A percentile compares a stretch with the other conserved stretches of the same genome.
These are phyloP conservation scores for Eleusine indica DNA, from an alignment of 176 grass and related monocot species.

Conservation along the genomic window DNA sequence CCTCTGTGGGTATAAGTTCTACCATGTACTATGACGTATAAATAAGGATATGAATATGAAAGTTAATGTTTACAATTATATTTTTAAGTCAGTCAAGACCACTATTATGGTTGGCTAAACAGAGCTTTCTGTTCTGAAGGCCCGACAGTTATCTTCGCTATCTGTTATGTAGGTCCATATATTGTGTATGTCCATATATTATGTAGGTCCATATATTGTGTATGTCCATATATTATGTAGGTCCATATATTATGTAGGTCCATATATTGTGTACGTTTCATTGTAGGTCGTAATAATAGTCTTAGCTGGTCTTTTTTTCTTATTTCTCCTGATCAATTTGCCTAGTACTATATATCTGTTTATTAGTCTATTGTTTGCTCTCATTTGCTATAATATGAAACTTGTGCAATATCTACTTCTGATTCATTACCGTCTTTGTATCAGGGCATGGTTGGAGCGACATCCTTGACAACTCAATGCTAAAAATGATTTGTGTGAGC, in stretches of 20 bases:
- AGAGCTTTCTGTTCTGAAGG: too few species aligned
- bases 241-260: too few species aligned
- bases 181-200: neutral
- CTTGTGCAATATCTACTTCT: neutral
- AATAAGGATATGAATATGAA: too few species aligned
- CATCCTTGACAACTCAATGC: neutral
- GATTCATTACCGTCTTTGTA: slow-evolving; percentile 11
- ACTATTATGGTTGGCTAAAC: neutral
- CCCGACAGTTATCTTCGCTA: neutral
- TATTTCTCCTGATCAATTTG: neutral
- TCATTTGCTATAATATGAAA: neutral
- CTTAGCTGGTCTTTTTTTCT: neutral
- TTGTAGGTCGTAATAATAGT: neutral
- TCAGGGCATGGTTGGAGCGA: neutral
- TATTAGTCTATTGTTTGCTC: neutral
- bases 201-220: too few species aligned
- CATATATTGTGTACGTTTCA: neutral
- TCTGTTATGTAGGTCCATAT: neutral
- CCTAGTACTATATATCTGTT: neutral
- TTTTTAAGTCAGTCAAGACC: too few species aligned
- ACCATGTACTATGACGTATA: too few species aligned
- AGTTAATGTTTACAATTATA: too few species aligned
- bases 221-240: too few species aligned
- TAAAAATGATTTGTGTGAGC: slow-evolving; percentile 5
- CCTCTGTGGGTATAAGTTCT: too few species aligned